Percentiles rank a stretch among this genome's conserved stretches.
Conservation (phyloP, 1,284 basidiomycete genomes). For the Mycosarcoma maydis region DNA sequence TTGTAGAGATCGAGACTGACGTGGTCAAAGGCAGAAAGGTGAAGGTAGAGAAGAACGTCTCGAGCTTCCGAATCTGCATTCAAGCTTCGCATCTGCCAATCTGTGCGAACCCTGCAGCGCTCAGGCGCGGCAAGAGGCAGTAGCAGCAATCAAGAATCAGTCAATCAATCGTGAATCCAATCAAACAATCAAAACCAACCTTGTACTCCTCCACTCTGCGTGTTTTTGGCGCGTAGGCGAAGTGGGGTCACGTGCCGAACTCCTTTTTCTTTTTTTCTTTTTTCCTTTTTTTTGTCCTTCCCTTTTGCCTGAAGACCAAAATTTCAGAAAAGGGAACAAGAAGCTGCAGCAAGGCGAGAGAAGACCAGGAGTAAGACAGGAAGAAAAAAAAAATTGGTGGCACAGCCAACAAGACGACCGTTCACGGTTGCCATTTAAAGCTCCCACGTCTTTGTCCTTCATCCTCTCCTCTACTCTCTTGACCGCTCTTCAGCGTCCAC, state of each 20-base stretch:
- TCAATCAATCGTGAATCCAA: too few species aligned
- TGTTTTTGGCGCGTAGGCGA: conserved; percentile 21
- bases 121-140: background rate
- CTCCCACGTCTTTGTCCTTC: background rate
- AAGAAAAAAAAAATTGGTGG: conserved; percentile 5
- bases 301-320: background rate
- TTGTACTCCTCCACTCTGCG: background rate
- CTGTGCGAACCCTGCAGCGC: conserved; percentile 24
- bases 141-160: background rate
- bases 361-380: too few species aligned
- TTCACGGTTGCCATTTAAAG: background rate
- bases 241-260: conserved; percentile 17
- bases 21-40: background rate
- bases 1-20: background rate
- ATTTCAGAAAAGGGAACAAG: background rate
- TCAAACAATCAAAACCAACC: background rate
- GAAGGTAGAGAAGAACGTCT: background rate
- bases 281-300: background rate
- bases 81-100: conserved; percentile 1
- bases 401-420: conserved; percentile 1
- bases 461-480: conserved; percentile 3
- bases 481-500: conserved; percentile 40
- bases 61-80: background rate
- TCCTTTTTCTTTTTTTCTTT: background rate
- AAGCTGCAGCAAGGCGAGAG: conserved; percentile 1